phyloP scores from a whole-genome alignment of 1,139 yeast genomes.

The Yamadazyma aaseri region DNA sequence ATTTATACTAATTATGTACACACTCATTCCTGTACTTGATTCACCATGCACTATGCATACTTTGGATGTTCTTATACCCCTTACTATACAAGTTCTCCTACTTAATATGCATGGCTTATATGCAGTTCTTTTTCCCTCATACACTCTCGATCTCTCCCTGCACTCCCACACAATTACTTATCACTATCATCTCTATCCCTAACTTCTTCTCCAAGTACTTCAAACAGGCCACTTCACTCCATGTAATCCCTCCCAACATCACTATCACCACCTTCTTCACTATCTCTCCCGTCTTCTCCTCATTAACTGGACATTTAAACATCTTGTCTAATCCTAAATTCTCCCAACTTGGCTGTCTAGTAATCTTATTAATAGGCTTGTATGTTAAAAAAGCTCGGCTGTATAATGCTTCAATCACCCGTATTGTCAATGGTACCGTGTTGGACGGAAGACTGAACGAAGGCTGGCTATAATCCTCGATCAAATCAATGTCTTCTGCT shows the following conservation, averaged over 20 bases:
- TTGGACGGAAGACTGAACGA: constrained; percentile 54
- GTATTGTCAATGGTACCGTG: constrained; percentile 47
- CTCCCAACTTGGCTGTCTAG: constrained; percentile 46
- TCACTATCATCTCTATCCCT: constrained; percentile 45
- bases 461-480: constrained; percentile 39
- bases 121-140: background rate
- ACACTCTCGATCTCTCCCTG: background rate
- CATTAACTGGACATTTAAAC: constrained; percentile 39
- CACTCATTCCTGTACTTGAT: too few species aligned
- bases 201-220: constrained; percentile 42
- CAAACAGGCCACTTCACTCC: constrained; percentile 70
- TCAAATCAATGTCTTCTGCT: constrained; percentile 13
- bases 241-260: constrained; percentile 75
- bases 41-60: too few species aligned
- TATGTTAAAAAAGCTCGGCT: constrained; percentile 44
- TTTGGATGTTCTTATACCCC: too few species aligned
- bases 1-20: too few species aligned
- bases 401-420: constrained; percentile 54
- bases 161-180: constrained; percentile 43
- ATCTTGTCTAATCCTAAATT: constrained; percentile 35
- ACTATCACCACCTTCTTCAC: constrained; percentile 40
- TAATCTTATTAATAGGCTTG: constrained; percentile 40
- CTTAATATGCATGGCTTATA: too few species aligned
- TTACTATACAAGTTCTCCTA: too few species aligned
- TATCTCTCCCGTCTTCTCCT: constrained; percentile 31